Evolutionary conservation across 192 early-diverging fungal genomes (phyloP).

Genomic region (Coemansia sp.): DNA sequence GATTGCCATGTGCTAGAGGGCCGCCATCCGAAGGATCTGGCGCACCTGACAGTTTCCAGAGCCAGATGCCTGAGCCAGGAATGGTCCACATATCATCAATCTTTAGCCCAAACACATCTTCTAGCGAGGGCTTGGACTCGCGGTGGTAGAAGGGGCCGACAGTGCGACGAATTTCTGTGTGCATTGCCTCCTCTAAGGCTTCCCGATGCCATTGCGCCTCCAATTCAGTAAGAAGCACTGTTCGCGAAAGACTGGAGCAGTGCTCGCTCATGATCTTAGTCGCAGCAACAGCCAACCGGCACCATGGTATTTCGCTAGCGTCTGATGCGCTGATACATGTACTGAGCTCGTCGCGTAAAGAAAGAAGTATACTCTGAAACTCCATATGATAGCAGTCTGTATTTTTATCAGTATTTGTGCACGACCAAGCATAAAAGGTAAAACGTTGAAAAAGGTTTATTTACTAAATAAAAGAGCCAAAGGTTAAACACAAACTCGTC

Average conservation of each 20-base stretch:
- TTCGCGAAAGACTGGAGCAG: conserved; percentile 35
- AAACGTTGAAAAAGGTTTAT: too few relatives aligned
- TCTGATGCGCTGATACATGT: conserved; percentile 7
- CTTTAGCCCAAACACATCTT: conserved; percentile 21
- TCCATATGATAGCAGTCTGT: conserved; percentile 19
- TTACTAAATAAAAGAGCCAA: too few relatives aligned
- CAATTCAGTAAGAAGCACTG: conserved; percentile 40
- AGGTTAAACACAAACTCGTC: too few relatives aligned
- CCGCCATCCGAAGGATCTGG: conserved; percentile 14
- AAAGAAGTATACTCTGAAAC: conserved; percentile 18
- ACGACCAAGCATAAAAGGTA: neutral
- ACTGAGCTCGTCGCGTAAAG: conserved; percentile 24
- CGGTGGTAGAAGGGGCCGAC: conserved; percentile 30
- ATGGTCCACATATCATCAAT: conserved; percentile 21
- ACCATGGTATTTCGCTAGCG: conserved; percentile 38
- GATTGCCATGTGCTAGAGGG: neutral
- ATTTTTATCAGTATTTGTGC: neutral
- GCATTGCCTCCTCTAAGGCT: conserved; percentile 17
- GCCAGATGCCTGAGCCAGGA: conserved; percentile 30
- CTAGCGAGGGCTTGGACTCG: conserved; percentile 14
- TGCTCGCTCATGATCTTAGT: conserved; percentile 22
- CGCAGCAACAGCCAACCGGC: conserved; percentile 22
- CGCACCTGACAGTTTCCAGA: conserved; percentile 39
- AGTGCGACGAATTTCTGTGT: conserved; percentile 22
- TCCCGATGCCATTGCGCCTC: conserved; percentile 36